Evolutionary conservation across 176 grass and related monocot species (phyloP).

Genomic region (Phyllostachys edulis): DNA sequence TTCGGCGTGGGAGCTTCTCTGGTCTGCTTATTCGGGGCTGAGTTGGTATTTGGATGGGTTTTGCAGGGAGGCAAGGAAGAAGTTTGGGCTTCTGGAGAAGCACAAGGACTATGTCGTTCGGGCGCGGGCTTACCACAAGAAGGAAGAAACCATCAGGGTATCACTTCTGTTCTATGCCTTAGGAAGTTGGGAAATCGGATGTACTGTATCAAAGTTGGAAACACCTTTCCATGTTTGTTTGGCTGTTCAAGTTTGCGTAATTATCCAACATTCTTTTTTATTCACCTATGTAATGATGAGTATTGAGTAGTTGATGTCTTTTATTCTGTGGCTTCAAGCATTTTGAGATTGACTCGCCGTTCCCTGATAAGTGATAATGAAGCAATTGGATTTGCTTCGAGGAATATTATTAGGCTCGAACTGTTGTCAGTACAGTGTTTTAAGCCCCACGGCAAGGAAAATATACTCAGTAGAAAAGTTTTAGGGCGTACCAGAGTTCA

Average conservation of each 20-base stretch:
- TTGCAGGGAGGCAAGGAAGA: constrained; percentile 72
- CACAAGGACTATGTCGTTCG: constrained; percentile 82
- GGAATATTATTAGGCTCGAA: not conserved
- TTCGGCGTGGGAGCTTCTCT: not conserved
- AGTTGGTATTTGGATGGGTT: constrained; percentile 13
- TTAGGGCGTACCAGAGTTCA: not conserved
- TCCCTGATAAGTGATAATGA: not conserved
- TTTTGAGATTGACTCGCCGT: not conserved
- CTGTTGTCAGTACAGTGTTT: not conserved
- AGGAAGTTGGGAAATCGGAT: no score
- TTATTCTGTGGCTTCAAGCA: not conserved
- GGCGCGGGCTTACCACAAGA: constrained; percentile 59
- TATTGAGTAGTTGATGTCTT: not conserved
- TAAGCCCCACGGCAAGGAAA: not conserved
- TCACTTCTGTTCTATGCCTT: constrained; percentile 9
- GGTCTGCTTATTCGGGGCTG: not conserved
- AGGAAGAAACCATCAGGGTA: constrained; percentile 73
- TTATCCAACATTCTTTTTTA: not conserved
- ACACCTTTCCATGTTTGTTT: not conserved
- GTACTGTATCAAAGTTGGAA: not conserved
- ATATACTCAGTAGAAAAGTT: not conserved
- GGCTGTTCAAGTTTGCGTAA: not conserved
- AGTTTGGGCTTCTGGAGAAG: constrained; percentile 83
- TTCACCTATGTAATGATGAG: not conserved
- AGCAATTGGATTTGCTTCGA: not conserved